Conservation (phyloP, 2,329 filamentous ascomycete genomes). For the Cercospora nicotianae region DNA sequence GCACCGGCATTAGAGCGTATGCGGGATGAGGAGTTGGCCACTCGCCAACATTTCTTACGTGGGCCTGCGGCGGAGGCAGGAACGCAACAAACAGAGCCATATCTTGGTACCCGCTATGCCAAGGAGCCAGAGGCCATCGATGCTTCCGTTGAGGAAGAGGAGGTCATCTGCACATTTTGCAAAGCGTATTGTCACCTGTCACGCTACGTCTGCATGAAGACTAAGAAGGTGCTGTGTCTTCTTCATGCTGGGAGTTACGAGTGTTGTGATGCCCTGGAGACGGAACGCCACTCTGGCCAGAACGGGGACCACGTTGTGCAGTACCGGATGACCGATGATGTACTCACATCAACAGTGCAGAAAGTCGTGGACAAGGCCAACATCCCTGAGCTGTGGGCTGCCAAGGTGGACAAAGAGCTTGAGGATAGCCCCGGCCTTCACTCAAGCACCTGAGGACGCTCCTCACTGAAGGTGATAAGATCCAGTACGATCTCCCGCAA, state of each 20-base stretch:
- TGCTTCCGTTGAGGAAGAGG: conserved; percentile 79
- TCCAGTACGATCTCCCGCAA: conserved; percentile 83
- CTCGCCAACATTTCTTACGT: conserved; percentile 67
- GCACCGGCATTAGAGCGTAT: conserved; percentile 82
- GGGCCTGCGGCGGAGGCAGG: conserved; percentile 51
- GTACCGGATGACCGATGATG: conserved; percentile 74
- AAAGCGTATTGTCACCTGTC: conserved; percentile 91
- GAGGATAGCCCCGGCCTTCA: conserved; percentile 79
- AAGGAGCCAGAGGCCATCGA: conserved; percentile 61
- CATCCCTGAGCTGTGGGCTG: conserved; percentile 83
- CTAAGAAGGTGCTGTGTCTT: conserved; percentile 79
- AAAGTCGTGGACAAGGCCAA: conserved; percentile 84
- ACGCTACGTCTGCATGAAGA: conserved; percentile 79
- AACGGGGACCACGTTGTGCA: conserved; percentile 67
- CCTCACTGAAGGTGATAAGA: conserved; percentile 91
- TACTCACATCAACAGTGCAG: conserved; percentile 64
- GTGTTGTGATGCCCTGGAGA: conserved; percentile 71
- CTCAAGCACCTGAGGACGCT: conserved; percentile 82
- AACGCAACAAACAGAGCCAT: conserved; percentile 36
- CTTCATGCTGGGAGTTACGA: conserved; percentile 76
- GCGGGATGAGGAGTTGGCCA: conserved; percentile 67
- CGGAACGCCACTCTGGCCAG: conserved; percentile 62
- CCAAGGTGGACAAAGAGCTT: conserved; percentile 81
- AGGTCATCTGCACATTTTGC: conserved; percentile 88
- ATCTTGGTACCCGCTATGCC: conserved; percentile 42